Evolutionary conservation across 805 yeast genomes (phyloP).

Genomic region (Sungouiella thailandica): DNA sequence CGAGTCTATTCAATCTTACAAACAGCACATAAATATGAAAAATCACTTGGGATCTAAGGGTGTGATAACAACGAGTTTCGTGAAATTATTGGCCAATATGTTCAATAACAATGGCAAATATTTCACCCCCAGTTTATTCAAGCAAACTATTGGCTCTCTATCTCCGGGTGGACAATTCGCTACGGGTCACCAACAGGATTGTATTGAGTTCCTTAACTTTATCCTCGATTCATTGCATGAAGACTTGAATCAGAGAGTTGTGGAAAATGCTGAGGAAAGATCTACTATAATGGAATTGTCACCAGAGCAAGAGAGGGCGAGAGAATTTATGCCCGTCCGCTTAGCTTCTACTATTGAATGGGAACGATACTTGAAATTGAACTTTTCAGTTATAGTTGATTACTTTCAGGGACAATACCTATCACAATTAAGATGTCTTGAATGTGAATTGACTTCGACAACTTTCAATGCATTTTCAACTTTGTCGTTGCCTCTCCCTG

Average conservation of each 20-base stretch:
- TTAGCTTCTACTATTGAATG: slow-evolving; percentile 86
- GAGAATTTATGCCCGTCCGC: slow-evolving; percentile 72
- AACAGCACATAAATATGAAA: slow-evolving; percentile 62
- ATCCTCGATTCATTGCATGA: slow-evolving; percentile 76
- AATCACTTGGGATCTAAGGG: slow-evolving; percentile 82
- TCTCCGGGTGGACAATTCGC: slow-evolving; percentile 56
- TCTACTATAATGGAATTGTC: slow-evolving; percentile 42
- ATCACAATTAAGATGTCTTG: slow-evolving; percentile 69
- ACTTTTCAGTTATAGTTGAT: slow-evolving; percentile 75
- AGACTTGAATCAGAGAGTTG: slow-evolving; percentile 66
- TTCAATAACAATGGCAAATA: slow-evolving; percentile 41
- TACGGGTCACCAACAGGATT: slow-evolving; percentile 75
- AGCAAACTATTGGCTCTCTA: slow-evolving; percentile 60
- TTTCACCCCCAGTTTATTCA: slow-evolving; percentile 61
- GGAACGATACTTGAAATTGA: slow-evolving; percentile 79
- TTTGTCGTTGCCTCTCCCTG: slow-evolving; percentile 75
- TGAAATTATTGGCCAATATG: slow-evolving; percentile 53
- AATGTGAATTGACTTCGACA: slow-evolving; percentile 73
- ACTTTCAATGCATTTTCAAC: slow-evolving; percentile 81
- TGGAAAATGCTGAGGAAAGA: slow-evolving; percentile 26
- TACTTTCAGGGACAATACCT: slow-evolving; percentile 85
- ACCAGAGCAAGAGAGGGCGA: slow-evolving; percentile 58
- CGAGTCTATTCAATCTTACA: slow-evolving; percentile 43
- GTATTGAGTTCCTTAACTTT: slow-evolving; percentile 76
- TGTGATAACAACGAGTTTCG: slow-evolving; percentile 63